Base-by-base conservation (phyloP, 2,329 filamentous ascomycete species). In the Grosmannia huntii region DNA sequence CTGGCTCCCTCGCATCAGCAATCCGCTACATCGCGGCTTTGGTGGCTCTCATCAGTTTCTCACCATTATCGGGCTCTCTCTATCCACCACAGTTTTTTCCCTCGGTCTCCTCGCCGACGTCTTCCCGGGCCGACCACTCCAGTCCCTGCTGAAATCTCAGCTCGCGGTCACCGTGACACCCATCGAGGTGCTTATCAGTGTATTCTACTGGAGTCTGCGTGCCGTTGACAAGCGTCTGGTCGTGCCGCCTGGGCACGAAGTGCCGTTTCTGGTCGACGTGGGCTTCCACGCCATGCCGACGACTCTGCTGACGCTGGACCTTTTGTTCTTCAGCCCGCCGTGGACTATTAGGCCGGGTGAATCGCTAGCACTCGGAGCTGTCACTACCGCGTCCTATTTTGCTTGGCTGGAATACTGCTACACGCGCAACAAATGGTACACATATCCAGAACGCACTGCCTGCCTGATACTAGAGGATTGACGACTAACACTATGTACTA, bases 351-450 rank as follows among this genome's bases (percentile, higher is more conserved):
- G 77, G 16, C 76, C 76, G 7, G 73, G 82, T n/a, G 75, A 77
- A 1, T 79, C 82, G 7, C 75, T 87, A 65, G 71, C 73, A 1
- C 65, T 86, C 25, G 82, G 80, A 61, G 78, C 77, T 7, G 66
- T 63, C 2, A 69, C 88, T 49, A 84, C 84, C 0, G 81, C 86
- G 61, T 68, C 71, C 2, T 90, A 90, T 68, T 89, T 85, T 84
- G 78, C 79, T 62, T 90, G 86, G 86, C 80, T 89, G 38, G 85
- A 90, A 69, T 75, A 82, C 23, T 89, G 86, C 71, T 87, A 80
- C 65, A 74, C 74, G 38, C 73, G 79, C 59, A 89, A 89, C 65
- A 82, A 84, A 66, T 80, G 76, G 80, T 53, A 23, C 10, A 14
- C 6, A 12, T 21, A 27, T 36, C 27, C 10, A 12, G 10, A 27